These are phyloP conservation scores for Olyra latifolia DNA, from an alignment of 176 grass and related monocot genomes.

Conservation along the genomic window DNA sequence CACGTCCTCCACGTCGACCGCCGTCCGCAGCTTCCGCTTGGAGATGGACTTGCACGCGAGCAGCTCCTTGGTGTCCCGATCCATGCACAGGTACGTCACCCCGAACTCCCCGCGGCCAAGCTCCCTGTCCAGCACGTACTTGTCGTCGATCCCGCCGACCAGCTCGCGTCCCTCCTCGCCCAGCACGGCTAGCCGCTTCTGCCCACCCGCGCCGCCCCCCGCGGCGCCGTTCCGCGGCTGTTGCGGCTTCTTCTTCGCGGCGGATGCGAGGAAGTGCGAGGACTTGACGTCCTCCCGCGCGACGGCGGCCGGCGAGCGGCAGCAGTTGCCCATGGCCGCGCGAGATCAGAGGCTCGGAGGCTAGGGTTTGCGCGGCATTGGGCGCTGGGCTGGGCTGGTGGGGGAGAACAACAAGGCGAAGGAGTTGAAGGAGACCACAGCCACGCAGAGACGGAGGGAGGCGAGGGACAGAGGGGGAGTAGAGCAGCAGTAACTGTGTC, in stretches of 20 bases:
- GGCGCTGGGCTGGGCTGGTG: neutral
- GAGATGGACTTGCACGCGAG: constrained; percentile 99
- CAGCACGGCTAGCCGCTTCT: constrained; percentile 81
- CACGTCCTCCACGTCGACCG: constrained; percentile 97
- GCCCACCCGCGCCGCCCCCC: constrained; percentile 23
- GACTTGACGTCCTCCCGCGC: constrained; percentile 92
- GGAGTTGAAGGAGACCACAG: neutral
- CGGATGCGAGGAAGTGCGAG: constrained; percentile 61
- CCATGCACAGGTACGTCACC: constrained; percentile 96
- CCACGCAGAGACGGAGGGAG: neutral
- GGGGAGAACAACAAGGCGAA: neutral
- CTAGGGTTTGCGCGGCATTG: constrained; percentile 67
- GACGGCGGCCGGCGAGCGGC: constrained; percentile 87
- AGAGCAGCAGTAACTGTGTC: constrained; percentile 46
- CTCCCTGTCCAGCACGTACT: constrained; percentile 84
- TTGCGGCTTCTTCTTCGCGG: constrained; percentile 63
- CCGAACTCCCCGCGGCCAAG: constrained; percentile 98
- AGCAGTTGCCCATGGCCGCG: constrained; percentile 90
- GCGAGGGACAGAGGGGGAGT: neutral
- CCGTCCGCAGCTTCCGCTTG: constrained; percentile 90
- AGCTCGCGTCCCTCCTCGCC: constrained; percentile 50
- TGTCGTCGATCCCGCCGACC: constrained; percentile 68
- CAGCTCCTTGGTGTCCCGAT: constrained; percentile 76
- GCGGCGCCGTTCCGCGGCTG: constrained; percentile 48
- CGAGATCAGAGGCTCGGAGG: constrained; percentile 26